phyloP scores from a whole-genome alignment of 176 grass and related monocot genomes.

The Oryza rufipogon region DNA sequence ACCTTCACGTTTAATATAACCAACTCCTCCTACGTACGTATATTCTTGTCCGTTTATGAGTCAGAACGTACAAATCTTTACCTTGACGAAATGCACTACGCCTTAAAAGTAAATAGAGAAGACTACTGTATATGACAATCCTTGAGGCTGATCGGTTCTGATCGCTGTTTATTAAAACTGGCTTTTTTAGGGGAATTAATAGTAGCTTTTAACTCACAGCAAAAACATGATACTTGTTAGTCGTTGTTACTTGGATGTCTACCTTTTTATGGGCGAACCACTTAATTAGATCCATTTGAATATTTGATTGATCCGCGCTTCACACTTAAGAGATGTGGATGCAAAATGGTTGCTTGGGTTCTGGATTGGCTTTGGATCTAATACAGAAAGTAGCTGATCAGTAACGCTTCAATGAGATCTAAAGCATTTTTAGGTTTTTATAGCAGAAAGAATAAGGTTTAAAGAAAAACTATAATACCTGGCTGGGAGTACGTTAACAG shows the following conservation, averaged over 20 bases:
- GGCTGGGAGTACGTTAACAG: too few species aligned
- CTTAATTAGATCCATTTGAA: background rate
- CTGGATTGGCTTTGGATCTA: background rate
- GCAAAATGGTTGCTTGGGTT: background rate
- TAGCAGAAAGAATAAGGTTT: too few species aligned
- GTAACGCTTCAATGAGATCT: background rate
- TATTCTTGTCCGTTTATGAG: background rate
- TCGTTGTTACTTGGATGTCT: too few species aligned
- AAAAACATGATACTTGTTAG: too few species aligned
- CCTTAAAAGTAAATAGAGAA: background rate
- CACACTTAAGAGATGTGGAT: background rate
- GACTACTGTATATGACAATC: background rate
- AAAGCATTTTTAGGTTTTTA: too few species aligned
- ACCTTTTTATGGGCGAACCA: too few species aligned
- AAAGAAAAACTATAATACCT: too few species aligned
- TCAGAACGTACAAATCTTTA: too few species aligned
- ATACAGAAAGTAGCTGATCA: background rate
- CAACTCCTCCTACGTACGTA: background rate
- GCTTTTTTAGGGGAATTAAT: too few species aligned
- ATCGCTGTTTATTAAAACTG: too few species aligned
- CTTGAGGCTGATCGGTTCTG: background rate
- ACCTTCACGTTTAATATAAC: background rate
- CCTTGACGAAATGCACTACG: background rate
- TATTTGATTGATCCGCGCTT: background rate
- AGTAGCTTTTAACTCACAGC: background rate